Evolutionary conservation across 495 filamentous ascomycete genomes (phyloP).

Genomic region (Talaromyces wortmannii): DNA sequence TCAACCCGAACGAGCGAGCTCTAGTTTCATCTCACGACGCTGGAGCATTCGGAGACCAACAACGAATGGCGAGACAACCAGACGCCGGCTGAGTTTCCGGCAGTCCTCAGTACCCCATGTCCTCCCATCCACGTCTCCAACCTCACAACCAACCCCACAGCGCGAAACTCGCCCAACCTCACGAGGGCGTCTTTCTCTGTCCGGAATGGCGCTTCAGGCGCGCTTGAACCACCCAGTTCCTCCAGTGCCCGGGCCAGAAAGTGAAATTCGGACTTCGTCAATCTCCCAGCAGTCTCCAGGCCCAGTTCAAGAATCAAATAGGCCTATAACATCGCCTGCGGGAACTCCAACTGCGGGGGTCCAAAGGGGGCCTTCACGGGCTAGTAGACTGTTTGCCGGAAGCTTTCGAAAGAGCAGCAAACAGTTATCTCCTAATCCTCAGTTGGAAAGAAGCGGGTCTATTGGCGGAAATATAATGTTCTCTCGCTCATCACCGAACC

Average conservation of each 20-base stretch:
- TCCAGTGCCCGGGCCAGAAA: neutral
- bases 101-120: neutral
- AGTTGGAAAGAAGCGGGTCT: neutral
- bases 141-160: neutral
- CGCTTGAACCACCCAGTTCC: constrained; percentile 2
- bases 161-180: neutral
- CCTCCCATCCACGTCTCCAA: neutral
- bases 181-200: neutral
- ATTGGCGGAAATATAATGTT: neutral
- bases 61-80: neutral
- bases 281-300: neutral
- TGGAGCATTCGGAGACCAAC: constrained; percentile 4
- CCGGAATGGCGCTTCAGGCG: neutral
- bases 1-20: neutral
- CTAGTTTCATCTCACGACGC: neutral
- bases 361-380: neutral
- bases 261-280: neutral
- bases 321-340: neutral
- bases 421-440: neutral
- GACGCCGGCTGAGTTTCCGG: constrained; percentile 1
- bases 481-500: constrained; percentile 3
- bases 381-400: neutral
- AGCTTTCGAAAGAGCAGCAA: neutral
- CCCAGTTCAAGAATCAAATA: neutral
- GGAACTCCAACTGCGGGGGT: neutral